Evolutionary conservation across 2,329 filamentous ascomycete species (phyloP).

Genomic region (Orbilia blumenaviensis): DNA sequence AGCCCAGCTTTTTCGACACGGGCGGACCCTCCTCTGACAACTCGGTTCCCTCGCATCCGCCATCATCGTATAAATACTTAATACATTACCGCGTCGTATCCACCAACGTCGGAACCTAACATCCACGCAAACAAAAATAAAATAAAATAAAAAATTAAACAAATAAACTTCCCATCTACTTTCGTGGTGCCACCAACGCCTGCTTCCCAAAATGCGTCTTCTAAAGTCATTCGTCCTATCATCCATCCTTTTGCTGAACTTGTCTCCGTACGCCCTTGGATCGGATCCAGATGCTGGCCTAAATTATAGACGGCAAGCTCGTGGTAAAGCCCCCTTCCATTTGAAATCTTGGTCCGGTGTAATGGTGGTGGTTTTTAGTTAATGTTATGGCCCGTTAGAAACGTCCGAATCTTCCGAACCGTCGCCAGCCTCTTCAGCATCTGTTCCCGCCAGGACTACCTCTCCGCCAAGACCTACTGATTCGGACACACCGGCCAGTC

Average conservation of each 20-base stretch:
- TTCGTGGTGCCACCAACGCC: too few relatives aligned
- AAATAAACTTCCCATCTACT: background rate
- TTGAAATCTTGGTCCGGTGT: background rate
- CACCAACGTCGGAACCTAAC: too few relatives aligned
- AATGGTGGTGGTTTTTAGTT: background rate
- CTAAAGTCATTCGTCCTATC: slow-evolving; percentile 29
- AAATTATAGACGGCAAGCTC: slow-evolving; percentile 26
- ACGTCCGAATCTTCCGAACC: slow-evolving; percentile 6
- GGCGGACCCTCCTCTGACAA: too few relatives aligned
- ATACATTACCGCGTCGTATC: too few relatives aligned
- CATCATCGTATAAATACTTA: too few relatives aligned
- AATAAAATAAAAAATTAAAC: too few relatives aligned
- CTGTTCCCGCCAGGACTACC: slow-evolving; percentile 20
- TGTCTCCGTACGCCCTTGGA: slow-evolving; percentile 6
- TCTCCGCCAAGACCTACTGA: background rate
- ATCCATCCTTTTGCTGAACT: slow-evolving; percentile 20
- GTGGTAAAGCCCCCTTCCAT: slow-evolving; percentile 4
- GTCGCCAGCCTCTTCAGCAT: slow-evolving; percentile 15
- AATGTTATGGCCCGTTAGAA: background rate
- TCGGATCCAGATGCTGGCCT: background rate
- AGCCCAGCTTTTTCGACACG: background rate
- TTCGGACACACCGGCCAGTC: background rate
- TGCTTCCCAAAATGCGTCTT: slow-evolving; percentile 12
- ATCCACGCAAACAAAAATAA: too few relatives aligned
- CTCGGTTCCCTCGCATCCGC: too few relatives aligned